Evolutionary conservation across 169 alveolate genomes (phyloP), one percentile per base, ranked within the genome.

Genomic region (Eimeria necatrix): DNA sequence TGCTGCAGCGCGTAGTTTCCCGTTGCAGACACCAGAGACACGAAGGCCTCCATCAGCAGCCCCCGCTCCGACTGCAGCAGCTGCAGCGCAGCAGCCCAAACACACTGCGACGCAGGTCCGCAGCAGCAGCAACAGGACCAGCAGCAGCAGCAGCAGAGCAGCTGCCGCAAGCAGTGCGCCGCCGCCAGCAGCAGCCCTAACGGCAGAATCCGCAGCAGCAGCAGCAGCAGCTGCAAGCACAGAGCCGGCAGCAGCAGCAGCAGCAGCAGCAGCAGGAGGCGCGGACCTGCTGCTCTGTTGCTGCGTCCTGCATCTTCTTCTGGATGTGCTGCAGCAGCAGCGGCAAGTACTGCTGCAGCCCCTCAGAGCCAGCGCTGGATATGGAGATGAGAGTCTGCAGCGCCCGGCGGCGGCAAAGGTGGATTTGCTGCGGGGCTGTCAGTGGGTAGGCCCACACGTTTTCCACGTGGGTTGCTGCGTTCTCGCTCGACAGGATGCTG

Each of bases 321-420:
- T 90, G 95, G 16, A 90, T 81, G 64, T 90, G 95, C 81, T 90
- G 95, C 51, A 90, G 90, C 80, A 90, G 68, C 80, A 76, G 68
- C 61, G 70, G 90, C 32, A 90, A 68, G 49, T 74, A 90, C 14
- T 76, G 86, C 64, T 52, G 60, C 53, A 90, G 61, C 41, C 48
- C 89, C 1, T 53, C 61, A 0, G 95, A 53, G 14, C 70, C 84
- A 18, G 89, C 22, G 24, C 76, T 76, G 48, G 81, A 56, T 4
- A 90, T 32, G 9, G 61, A 90, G 4, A 90, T 90, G 18, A 90
- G 81, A 7, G 95, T 90, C 64, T 90, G 84, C 52, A 90, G 80
- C 0, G 95, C 78, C 24, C 95, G 88, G 9, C 95, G 88, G 3
- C 68, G 59, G 52, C 95, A 90, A 12, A 90, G 81, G 61, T 74